phyloP scores from a whole-genome alignment of 2,329 filamentous ascomycete species.

The Sclerotinia minor region DNA sequence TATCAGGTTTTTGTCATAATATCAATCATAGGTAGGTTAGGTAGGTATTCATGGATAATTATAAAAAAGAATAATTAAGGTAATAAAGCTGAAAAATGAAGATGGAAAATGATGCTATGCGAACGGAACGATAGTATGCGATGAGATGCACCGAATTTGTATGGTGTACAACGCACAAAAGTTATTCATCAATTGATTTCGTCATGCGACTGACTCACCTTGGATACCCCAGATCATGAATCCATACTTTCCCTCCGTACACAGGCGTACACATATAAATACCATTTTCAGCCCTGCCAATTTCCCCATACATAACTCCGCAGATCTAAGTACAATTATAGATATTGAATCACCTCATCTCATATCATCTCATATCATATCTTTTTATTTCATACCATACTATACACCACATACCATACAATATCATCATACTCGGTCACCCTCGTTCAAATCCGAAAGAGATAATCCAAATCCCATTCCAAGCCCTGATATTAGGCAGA shows the following conservation, averaged over 20 bases:
- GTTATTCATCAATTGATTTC: background rate
- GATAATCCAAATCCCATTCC: background rate
- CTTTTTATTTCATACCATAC: too few species aligned
- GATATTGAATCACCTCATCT: background rate
- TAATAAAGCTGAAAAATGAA: too few species aligned
- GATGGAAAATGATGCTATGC: background rate
- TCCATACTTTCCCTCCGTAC: too few species aligned
- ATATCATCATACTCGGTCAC: background rate
- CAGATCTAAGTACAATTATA: background rate
- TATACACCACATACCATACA: too few species aligned
- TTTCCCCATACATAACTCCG: background rate
- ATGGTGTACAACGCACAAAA: constrained; percentile 15
- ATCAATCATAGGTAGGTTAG: too few species aligned
- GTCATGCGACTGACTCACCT: background rate
- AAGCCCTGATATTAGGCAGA: background rate
- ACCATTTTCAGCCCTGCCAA: background rate
- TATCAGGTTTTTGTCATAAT: too few species aligned
- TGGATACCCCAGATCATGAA: too few species aligned
- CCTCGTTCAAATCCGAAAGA: background rate
- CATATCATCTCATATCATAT: background rate
- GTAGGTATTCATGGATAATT: too few species aligned
- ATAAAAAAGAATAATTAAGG: too few species aligned
- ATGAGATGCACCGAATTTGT: background rate
- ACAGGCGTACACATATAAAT: too few species aligned
- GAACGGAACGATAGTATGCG: too few species aligned